Evolutionary conservation across 2,329 filamentous ascomycete genomes (phyloP).

Genomic region (Arthrobotrys iridis): DNA sequence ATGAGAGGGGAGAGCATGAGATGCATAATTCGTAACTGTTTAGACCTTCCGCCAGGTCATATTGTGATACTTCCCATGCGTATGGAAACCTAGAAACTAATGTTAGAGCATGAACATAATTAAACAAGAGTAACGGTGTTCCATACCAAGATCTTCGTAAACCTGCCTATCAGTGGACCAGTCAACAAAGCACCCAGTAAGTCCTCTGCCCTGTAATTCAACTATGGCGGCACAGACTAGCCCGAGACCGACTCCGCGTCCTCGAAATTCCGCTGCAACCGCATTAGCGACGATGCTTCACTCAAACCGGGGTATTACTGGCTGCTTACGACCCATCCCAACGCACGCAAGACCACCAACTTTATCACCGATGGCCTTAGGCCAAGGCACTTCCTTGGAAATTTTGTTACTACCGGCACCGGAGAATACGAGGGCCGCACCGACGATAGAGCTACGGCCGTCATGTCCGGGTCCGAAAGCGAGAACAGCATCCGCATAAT

Average conservation of each 20-base stretch:
- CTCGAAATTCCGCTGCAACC: constrained; percentile 56
- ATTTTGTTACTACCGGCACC: constrained; percentile 58
- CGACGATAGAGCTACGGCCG: constrained; percentile 55
- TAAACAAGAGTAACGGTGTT: neutral
- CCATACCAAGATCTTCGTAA: constrained; percentile 44
- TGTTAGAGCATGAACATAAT: neutral
- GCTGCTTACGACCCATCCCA: constrained; percentile 58
- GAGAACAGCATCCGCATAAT: constrained; percentile 59
- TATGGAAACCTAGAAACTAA: constrained; percentile 32
- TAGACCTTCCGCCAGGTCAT: constrained; percentile 48
- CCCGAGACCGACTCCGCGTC: constrained; percentile 56
- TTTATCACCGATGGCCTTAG: constrained; percentile 58
- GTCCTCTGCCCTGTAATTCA: constrained; percentile 57
- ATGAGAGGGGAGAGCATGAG: neutral
- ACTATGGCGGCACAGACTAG: constrained; percentile 58
- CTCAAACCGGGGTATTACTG: neutral
- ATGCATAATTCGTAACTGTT: neutral
- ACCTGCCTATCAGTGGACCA: constrained; percentile 56
- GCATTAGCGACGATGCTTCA: neutral
- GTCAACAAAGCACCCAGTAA: constrained; percentile 59
- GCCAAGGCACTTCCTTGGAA: constrained; percentile 59
- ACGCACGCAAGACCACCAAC: constrained; percentile 59
- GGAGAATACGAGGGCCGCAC: constrained; percentile 58
- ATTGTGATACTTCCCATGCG: constrained; percentile 49
- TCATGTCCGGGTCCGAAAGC: constrained; percentile 49